phyloP scores from a whole-genome alignment of 805 yeast genomes.

The Kazachstania martiniae region DNA sequence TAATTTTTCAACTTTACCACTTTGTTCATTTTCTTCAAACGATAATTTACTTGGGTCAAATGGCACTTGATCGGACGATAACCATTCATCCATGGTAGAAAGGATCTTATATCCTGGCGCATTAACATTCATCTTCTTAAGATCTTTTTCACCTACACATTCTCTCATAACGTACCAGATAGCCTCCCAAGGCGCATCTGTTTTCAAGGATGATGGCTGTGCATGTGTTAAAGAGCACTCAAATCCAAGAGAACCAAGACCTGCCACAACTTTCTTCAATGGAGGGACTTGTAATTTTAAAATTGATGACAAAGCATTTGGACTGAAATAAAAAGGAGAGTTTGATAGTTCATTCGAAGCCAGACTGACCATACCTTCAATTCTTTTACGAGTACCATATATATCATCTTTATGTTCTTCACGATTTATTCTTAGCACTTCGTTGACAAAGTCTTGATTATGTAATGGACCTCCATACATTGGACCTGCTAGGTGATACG shows the following conservation, averaged over 20 bases:
- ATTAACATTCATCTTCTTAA: slow-evolving; percentile 34
- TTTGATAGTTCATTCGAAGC: slow-evolving; percentile 59
- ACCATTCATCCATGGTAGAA: slow-evolving; percentile 26
- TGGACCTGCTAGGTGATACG: slow-evolving; percentile 84
- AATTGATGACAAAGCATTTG: slow-evolving; percentile 63
- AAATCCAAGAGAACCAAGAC: slow-evolving; percentile 76
- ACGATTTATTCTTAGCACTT: slow-evolving; percentile 45
- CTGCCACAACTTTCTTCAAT: slow-evolving; percentile 58
- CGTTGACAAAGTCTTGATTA: slow-evolving; percentile 52
- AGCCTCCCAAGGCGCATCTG: slow-evolving; percentile 77
- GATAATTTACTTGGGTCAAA: slow-evolving; percentile 24
- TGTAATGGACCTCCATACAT: slow-evolving; percentile 89
- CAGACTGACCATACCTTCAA: slow-evolving; percentile 84
- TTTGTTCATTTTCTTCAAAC: slow-evolving; percentile 51
- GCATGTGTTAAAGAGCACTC: slow-evolving; percentile 84
- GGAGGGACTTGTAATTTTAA: slow-evolving; percentile 81
- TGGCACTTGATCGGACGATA: slow-evolving; percentile 14
- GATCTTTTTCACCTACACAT: slow-evolving; percentile 36
- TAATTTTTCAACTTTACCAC: slow-evolving; percentile 46
- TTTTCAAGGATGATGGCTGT: slow-evolving; percentile 72
- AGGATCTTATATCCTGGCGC: slow-evolving; percentile 51
- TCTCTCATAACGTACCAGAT: slow-evolving; percentile 63
- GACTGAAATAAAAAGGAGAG: slow-evolving; percentile 73
- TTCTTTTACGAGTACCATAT: slow-evolving; percentile 74
- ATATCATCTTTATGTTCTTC: slow-evolving; percentile 34